phyloP scores from a whole-genome alignment of 805 yeast species.

The Ogataea polymorpha region DNA sequence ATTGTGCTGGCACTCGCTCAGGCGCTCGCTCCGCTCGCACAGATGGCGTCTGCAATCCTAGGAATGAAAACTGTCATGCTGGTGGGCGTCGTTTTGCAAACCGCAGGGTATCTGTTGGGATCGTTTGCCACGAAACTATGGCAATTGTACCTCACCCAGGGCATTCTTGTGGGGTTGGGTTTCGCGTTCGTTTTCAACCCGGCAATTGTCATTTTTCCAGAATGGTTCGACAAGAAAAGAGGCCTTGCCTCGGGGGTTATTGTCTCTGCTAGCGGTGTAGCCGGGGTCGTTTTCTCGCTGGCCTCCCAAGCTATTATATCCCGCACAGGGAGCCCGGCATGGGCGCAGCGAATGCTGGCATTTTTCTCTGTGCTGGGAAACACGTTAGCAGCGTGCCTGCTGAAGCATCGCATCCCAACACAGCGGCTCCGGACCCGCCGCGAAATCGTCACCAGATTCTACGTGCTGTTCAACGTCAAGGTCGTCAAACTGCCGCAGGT shows the following conservation, averaged over 20 bases:
- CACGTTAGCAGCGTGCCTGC: conserved; percentile 38
- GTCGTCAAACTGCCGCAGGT: conserved; percentile 20
- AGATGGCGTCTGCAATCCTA: conserved; percentile 19
- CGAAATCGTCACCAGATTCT: conserved; percentile 18
- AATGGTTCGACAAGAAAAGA: conserved; percentile 54
- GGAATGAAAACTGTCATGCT: conserved; percentile 24
- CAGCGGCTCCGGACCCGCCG: conserved; percentile 15
- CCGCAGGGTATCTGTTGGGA: conserved; percentile 47
- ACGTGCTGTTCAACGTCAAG: conserved; percentile 19
- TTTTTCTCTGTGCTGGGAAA: conserved; percentile 37
- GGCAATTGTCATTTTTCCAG: conserved; percentile 46
- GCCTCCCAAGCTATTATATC: conserved; percentile 36
- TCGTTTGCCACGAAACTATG: conserved; percentile 46
- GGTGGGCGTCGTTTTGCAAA: conserved; percentile 43
- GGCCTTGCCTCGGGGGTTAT: conserved; percentile 42
- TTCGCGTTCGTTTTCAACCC: conserved; percentile 50
- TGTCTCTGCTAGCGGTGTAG: conserved; percentile 42
- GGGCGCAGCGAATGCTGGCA: conserved; percentile 45
- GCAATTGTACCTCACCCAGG: conserved; percentile 54
- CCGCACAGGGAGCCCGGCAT: conserved; percentile 39
- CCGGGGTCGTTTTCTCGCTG: conserved; percentile 40
- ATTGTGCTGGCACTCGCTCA: conserved; percentile 25
- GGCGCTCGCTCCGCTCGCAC: conserved; percentile 23
- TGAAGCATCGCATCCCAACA: conserved; percentile 40
- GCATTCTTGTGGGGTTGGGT: conserved; percentile 50